Base-by-base conservation (phyloP, 176 grass and related monocot genomes). In the Oryza rufipogon region DNA sequence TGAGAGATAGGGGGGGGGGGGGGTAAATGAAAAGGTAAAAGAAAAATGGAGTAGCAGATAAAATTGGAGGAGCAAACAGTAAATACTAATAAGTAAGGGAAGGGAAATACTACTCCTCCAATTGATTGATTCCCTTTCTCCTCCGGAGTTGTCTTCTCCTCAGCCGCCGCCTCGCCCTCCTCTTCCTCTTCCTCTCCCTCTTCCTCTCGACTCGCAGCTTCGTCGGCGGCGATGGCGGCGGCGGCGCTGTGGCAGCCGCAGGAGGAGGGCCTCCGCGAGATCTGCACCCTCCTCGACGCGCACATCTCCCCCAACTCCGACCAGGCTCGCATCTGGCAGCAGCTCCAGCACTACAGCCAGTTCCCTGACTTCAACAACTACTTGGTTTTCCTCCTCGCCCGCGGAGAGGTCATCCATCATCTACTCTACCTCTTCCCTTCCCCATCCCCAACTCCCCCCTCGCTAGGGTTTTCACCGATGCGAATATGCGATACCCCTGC, bases 281-380 rank as follows among this genome's bases (percentile, higher is more conserved):
- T 99, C 91, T 96, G 91, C 86, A 58, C 54, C 42, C 87, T 99
- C 25, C 83, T 99, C 17, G 93, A 95, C 84, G 91, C 92, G 44
- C 96, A 98, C 85, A 98, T 95, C 93, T 95, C 96, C 70, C 91
- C 96, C 58, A 91, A 82, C 82, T 93, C 96, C 77, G 96, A 98
- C 89, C 91, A 98, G 83, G 83, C 91, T 4, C 87, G 80, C 77
- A 95, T 94, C 91, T 95, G 89, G 96, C 93, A 91, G 77, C 93
- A 92, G 86, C 96, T 98, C 2, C 96, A 98, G 83, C 96, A 94
- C 74, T 92, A 87, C 78, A 92, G 89, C 91, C 96, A 90, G 83
- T 95, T 98, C 89, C 96, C 96, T 65, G 96, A 98, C 80, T 98
- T 98, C 89, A 98, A 98, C 72, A 98, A 98, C 73, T 95, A 98